Evolutionary conservation across 169 alveolate genomes (phyloP).

Genomic region (Plasmodium fragile): DNA sequence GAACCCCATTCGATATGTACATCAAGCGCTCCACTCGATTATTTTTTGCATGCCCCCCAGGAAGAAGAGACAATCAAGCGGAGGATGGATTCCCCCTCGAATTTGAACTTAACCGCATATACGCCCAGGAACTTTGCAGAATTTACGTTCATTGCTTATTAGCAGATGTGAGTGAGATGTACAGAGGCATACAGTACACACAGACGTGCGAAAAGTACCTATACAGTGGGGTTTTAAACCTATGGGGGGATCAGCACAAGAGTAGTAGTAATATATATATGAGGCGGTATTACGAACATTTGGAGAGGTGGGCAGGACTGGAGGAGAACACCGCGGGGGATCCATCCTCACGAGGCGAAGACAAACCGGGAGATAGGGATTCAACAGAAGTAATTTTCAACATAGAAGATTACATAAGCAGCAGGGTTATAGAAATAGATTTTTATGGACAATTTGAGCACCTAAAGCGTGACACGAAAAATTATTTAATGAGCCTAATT

Average conservation of each 20-base stretch:
- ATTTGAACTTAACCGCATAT: slow-evolving; percentile 2
- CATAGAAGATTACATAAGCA: slow-evolving; percentile 52
- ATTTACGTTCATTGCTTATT: slow-evolving; percentile 59
- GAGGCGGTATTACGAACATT: slow-evolving; percentile 31
- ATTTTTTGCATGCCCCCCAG: background rate
- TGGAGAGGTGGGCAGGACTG: slow-evolving; percentile 12
- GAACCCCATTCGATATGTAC: background rate
- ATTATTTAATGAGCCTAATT: slow-evolving; percentile 8
- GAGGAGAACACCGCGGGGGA: background rate
- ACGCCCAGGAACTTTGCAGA: slow-evolving; percentile 26
- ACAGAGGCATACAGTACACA: slow-evolving; percentile 11
- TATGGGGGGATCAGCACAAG: slow-evolving; percentile 52
- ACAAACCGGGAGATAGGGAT: background rate
- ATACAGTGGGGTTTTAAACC: slow-evolving; percentile 15
- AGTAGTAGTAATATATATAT: slow-evolving; percentile 24
- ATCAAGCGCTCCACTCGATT: background rate
- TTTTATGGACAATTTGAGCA: slow-evolving; percentile 43
- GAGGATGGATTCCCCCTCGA: background rate
- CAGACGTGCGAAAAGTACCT: slow-evolving; percentile 46
- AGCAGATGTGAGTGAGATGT: slow-evolving; percentile 51
- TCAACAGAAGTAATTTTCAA: background rate
- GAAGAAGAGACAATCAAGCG: background rate
- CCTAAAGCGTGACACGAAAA: background rate
- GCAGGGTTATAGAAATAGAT: slow-evolving; percentile 43
- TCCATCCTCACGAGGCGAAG: background rate